Base-by-base conservation (phyloP, 495 filamentous ascomycete genomes). In the Bryoglossum gracile region DNA sequence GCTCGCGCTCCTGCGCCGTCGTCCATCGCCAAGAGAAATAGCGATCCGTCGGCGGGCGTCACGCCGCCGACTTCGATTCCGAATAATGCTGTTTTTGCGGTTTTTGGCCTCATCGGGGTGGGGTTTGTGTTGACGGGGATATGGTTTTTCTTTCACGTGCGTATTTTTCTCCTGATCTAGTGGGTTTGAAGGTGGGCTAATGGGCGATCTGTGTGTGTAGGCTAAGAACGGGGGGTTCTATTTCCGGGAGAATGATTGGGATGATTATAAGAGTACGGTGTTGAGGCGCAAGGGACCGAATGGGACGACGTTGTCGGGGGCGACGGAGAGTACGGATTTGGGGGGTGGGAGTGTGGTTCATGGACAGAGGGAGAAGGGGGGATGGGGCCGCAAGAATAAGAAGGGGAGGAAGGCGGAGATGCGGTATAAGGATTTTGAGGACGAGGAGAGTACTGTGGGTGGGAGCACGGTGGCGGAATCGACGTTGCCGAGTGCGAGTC, bases 61-160 rank as follows among this genome's bases (percentile, higher is more conserved):
- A 67, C 84, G 17, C 65, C 72, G 34, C 82, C 87, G 0, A 59
- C 69, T n/a, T 63, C 74, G 41, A 86, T 95, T 70, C 89, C 92
- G 69, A 94, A 91, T 73, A 78, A 80, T 14, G 85, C 78, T 41
- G 73, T 95, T 41, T 80, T 95, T 62, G 81, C 81, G 5, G 71
- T 96, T 3, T 95, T 98, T 58, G 94, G 84, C 8, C 60, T 97
- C 22, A 73, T 97, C 44, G 88, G 87, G 24, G 82, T 78, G 2
- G 79, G 68, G 16, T 84, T 97, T 62, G 88, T 90, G 24, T 51
- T 90, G 17, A 78, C 74, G 0, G 73, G 68, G 17, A 86, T 96
- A 53, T 98, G 92, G 92, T 95, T 97, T 71, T 98, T 97, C 75
- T 94, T 97, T 77, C n/a, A n/a, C n/a, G n/a, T n/a, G n/a, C n/a